Percentiles rank a stretch among this genome's conserved stretches.
phyloP scores from a whole-genome alignment of 2,329 filamentous ascomycete species.

The Colletotrichum echinochloae region DNA sequence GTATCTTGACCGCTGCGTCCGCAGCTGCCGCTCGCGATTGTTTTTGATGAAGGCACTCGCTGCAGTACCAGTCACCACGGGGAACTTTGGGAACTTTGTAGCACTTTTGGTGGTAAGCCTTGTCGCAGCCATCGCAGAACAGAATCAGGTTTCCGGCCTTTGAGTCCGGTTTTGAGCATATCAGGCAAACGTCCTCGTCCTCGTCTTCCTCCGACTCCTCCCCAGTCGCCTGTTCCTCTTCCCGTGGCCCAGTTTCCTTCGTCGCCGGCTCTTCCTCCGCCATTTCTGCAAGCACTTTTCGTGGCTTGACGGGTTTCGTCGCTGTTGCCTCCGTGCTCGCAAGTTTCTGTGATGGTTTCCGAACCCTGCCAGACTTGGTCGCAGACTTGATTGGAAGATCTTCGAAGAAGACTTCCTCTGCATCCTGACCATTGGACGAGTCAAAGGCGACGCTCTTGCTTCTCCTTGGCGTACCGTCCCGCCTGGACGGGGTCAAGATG shows the following conservation, averaged over 20 bases:
- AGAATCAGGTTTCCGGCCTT: conserved; percentile 71
- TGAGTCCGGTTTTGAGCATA: conserved; percentile 70
- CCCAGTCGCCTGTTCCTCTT: conserved; percentile 17
- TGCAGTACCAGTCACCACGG: conserved; percentile 73
- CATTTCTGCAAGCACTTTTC: conserved; percentile 33
- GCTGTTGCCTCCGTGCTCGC: conserved; percentile 32
- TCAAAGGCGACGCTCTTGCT: conserved; percentile 70
- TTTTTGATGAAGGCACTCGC: conserved; percentile 65
- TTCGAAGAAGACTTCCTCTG: conserved; percentile 63
- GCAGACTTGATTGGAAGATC: conserved; percentile 60
- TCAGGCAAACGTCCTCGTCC: conserved; percentile 67
- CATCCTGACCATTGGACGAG: conserved; percentile 41
- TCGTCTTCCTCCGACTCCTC: conserved; percentile 48
- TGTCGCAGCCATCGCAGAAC: conserved; percentile 73
- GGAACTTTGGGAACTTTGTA: conserved; percentile 69
- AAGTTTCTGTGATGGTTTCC: conserved; percentile 41
- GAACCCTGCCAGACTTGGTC: conserved; percentile 49
- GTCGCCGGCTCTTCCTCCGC: conserved; percentile 15
- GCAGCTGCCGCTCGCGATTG: conserved; percentile 44
- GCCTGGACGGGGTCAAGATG: conserved; percentile 68
- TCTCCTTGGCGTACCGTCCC: conserved; percentile 48
- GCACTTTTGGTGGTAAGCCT: conserved; percentile 72
- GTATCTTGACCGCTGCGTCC: conserved; percentile 61
- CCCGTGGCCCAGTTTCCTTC: conserved; percentile 26
- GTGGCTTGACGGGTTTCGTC: conserved; percentile 29